Conservation (phyloP, 2,329 filamentous ascomycete genomes). For the Ophiosphaerella herpotricha region DNA sequence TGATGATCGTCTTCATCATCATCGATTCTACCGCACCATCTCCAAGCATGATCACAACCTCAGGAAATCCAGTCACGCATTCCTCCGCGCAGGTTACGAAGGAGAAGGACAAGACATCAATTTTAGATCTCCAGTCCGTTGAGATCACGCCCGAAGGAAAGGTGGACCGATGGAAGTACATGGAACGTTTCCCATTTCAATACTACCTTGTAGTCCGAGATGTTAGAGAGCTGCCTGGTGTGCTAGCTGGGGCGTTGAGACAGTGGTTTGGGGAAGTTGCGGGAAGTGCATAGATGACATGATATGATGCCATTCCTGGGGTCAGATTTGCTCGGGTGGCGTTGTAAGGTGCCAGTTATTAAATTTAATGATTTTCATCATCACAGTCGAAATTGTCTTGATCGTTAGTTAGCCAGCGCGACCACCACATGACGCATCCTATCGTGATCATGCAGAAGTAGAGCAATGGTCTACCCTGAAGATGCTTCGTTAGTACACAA, state of each 20-base stretch:
- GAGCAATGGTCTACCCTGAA: no score
- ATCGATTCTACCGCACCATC: slow-evolving; percentile 66
- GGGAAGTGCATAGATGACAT: slow-evolving; percentile 34
- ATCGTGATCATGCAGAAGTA: no score
- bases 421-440: no score
- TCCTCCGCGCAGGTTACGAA: slow-evolving; percentile 25
- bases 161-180: slow-evolving; percentile 84
- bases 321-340: neutral
- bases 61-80: slow-evolving; percentile 9
- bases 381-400: no score
- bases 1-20: slow-evolving; percentile 98
- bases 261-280: slow-evolving; percentile 90
- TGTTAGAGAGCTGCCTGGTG: slow-evolving; percentile 85
- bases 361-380: no score
- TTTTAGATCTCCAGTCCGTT: slow-evolving; percentile 87
- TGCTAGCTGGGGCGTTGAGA: slow-evolving; percentile 83
- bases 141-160: slow-evolving; percentile 73
- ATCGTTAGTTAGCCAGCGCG: no score
- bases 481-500: no score
- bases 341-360: neutral
- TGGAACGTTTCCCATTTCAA: slow-evolving; percentile 94
- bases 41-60: slow-evolving; percentile 7
- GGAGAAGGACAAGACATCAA: slow-evolving; percentile 65
- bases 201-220: slow-evolving; percentile 96
- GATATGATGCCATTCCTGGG: neutral